Evolutionary conservation across 2,329 filamentous ascomycete species (phyloP).

Genomic region (Ambrosiella cleistominuta): DNA sequence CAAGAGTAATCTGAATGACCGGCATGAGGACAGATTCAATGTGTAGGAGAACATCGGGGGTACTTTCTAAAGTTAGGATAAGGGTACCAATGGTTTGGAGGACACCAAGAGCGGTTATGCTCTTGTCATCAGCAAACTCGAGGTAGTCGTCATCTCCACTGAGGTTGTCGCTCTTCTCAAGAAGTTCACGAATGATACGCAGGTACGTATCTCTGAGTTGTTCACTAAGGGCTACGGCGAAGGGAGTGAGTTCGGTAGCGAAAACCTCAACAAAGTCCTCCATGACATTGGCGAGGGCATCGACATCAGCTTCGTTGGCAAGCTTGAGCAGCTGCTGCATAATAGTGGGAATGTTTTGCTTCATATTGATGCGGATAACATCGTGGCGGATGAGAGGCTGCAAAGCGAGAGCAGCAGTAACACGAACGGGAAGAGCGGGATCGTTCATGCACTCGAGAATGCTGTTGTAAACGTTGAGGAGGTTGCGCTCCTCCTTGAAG

Average conservation of each 20-base stretch:
- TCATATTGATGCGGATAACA: slow-evolving; percentile 85
- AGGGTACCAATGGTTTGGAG: slow-evolving; percentile 94
- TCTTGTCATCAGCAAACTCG: slow-evolving; percentile 94
- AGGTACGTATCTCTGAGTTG: slow-evolving; percentile 93
- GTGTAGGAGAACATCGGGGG: slow-evolving; percentile 82
- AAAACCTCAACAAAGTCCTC: slow-evolving; percentile 99
- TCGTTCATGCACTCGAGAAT: slow-evolving; percentile 97
- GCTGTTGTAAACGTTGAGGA: slow-evolving; percentile 89
- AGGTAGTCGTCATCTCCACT: slow-evolving; percentile 67
- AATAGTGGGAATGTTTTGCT: slow-evolving; percentile 92
- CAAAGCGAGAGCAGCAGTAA: slow-evolving; percentile 82
- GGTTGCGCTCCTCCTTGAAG: slow-evolving; percentile 91
- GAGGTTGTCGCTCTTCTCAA: slow-evolving; percentile 70
- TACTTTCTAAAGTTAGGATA: slow-evolving; percentile 91
- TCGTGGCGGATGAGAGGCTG: slow-evolving; percentile 94
- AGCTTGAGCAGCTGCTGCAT: slow-evolving; percentile 98
- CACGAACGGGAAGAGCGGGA: slow-evolving; percentile 76
- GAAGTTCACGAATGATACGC: slow-evolving; percentile 74
- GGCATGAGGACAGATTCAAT: slow-evolving; percentile 95
- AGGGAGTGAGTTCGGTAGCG: slow-evolving; percentile 88
- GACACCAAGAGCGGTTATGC: slow-evolving; percentile 89
- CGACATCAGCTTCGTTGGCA: slow-evolving; percentile 94
- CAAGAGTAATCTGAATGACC: slow-evolving; percentile 84
- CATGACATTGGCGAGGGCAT: slow-evolving; percentile 96
- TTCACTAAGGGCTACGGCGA: slow-evolving; percentile 88